A percentile compares a stretch with the other conserved stretches of the same genome.
Evolutionary conservation across 257 asterid species (phyloP).

Genomic region (Petunia secreta): DNA sequence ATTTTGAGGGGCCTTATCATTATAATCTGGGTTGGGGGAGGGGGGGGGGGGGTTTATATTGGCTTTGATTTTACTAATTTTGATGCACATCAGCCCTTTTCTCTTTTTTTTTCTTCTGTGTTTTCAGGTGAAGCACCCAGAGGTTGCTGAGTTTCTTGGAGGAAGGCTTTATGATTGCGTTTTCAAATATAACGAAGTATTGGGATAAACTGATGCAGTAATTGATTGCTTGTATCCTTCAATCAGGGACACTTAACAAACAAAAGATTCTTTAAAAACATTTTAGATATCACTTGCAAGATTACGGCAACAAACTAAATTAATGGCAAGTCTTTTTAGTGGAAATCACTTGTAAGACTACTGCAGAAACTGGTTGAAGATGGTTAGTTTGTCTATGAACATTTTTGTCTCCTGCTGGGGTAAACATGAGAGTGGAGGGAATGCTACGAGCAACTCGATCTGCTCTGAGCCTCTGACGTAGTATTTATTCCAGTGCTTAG

Average conservation of each 20-base stretch:
- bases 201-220: constrained; percentile 16
- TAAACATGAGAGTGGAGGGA: not conserved
- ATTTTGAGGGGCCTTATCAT: not conserved
- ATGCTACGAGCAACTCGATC: not conserved
- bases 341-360: constrained; percentile 13
- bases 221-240: not conserved
- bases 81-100: not conserved
- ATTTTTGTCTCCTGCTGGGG: not conserved
- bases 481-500: constrained; percentile 3
- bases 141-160: constrained; percentile 97
- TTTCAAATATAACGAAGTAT: constrained; percentile 69
- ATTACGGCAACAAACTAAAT: not conserved
- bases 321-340: not conserved
- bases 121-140: constrained; percentile 90
- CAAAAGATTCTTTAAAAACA: not conserved
- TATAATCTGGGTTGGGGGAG: not conserved
- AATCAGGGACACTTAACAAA: not conserved
- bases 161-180: constrained; percentile 96
- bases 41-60: not conserved
- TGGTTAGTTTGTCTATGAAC: constrained; percentile 12
- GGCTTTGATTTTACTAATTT: not conserved
- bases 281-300: constrained; percentile 5
- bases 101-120: constrained; percentile 18
- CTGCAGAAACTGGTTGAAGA: not conserved
- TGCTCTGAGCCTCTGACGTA: not conserved